Evolutionary conservation across 495 filamentous ascomycete genomes (phyloP).

Genomic region (Penicillium paxilli): DNA sequence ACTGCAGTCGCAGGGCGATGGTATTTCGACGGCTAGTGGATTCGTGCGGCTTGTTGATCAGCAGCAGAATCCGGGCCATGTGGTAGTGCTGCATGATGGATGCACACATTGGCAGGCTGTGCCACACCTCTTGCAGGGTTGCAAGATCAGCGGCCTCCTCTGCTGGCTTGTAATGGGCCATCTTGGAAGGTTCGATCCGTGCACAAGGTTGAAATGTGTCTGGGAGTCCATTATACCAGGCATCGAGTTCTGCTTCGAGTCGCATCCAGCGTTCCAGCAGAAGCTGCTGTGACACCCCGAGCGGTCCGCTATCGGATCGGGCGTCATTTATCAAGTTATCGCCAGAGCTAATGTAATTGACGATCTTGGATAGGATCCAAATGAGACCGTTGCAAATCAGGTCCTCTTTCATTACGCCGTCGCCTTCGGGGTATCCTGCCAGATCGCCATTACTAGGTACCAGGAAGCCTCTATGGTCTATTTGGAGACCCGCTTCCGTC

Average conservation of each 20-base stretch:
- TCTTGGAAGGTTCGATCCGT: constrained; percentile 30
- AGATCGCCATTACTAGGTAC: constrained; percentile 50
- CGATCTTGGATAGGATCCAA: constrained; percentile 63
- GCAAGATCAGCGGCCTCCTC: constrained; percentile 30
- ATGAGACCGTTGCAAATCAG: constrained; percentile 61
- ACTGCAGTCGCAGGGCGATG: constrained; percentile 50
- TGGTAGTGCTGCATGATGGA: constrained; percentile 67
- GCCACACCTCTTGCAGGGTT: constrained; percentile 61
- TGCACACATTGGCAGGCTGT: constrained; percentile 61
- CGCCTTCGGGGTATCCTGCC: constrained; percentile 47
- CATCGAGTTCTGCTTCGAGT: constrained; percentile 55
- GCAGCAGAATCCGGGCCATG: constrained; percentile 61
- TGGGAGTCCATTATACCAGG: constrained; percentile 59
- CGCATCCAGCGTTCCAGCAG: constrained; percentile 58
- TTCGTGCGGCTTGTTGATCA: constrained; percentile 62
- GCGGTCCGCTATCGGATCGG: constrained; percentile 34
- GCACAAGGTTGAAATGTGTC: constrained; percentile 58
- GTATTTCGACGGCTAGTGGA: constrained; percentile 51
- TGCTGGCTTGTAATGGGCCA: constrained; percentile 13
- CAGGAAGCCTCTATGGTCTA: constrained; percentile 57
- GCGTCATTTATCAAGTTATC: constrained; percentile 41
- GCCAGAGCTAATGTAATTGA: constrained; percentile 59
- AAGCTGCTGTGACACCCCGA: constrained; percentile 53
- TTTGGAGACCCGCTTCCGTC: constrained; percentile 59
- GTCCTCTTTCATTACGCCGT: constrained; percentile 58